Evolutionary conservation across 2,329 filamentous ascomycete genomes (phyloP).

Genomic region (Colletotrichum cuscutae): DNA sequence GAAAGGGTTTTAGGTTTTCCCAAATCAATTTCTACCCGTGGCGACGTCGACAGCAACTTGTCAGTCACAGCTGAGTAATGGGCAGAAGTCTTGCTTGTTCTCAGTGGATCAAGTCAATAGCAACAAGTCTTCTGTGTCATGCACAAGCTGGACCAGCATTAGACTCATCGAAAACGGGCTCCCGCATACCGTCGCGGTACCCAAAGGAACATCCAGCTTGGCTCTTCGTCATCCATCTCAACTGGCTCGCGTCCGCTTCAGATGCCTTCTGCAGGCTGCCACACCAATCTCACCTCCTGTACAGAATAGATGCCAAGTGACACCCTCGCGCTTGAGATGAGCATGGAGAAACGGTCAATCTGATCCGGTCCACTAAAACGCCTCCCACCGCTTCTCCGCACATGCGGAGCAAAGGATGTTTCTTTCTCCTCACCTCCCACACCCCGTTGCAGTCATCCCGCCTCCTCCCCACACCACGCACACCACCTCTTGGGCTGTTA

Average conservation of each 20-base stretch:
- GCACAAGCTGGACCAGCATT: background rate
- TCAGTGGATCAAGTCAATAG: background rate
- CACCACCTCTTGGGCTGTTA: background rate
- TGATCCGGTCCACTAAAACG: slow-evolving; percentile 24
- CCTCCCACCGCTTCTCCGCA: slow-evolving; percentile 28
- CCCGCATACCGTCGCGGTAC: background rate
- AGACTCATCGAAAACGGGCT: background rate
- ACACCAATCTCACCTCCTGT: slow-evolving; percentile 1
- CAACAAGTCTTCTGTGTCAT: background rate
- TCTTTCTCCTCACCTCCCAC: slow-evolving; percentile 26
- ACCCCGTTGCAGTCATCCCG: slow-evolving; percentile 9
- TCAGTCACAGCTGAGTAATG: background rate
- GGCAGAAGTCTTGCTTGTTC: too few relatives aligned
- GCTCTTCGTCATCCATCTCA: background rate
- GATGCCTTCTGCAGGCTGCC: background rate
- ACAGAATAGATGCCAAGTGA: background rate
- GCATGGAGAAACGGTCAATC: slow-evolving; percentile 21
- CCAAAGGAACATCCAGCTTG: background rate
- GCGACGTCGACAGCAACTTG: background rate
- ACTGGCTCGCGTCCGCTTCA: slow-evolving; percentile 1
- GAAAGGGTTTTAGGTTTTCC: slow-evolving; percentile 37
- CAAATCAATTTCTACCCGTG: background rate
- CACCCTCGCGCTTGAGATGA: slow-evolving; percentile 1
- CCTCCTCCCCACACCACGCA: slow-evolving; percentile 3
- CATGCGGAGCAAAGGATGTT: slow-evolving; percentile 25